Conservation (phyloP, 1,284 basidiomycete genomes). For the Ustilago cynodontis region DNA sequence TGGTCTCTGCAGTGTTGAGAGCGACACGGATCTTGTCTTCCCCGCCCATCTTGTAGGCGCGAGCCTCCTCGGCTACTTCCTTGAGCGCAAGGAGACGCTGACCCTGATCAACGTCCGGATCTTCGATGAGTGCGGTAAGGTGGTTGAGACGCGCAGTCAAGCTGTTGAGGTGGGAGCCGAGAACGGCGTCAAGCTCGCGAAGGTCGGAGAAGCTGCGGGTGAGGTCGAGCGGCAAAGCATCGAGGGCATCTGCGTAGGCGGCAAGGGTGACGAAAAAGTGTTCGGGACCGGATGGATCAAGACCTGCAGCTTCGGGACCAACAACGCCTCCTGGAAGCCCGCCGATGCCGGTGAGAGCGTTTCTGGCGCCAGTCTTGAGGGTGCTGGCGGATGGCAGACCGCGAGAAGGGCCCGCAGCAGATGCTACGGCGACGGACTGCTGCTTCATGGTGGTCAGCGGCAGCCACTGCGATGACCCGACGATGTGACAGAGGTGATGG, state of each 20-base stretch:
- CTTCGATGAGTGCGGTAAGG: constrained; percentile 71
- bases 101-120: constrained; percentile 77
- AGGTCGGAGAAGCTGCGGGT: constrained; percentile 94
- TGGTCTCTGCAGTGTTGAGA: constrained; percentile 88
- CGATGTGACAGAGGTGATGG: not conserved
- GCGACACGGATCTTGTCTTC: constrained; percentile 99
- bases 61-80: constrained; percentile 93
- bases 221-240: constrained; percentile 91
- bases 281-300: constrained; percentile 47
- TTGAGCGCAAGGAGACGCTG: constrained; percentile 87
- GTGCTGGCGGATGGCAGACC: constrained; percentile 18
- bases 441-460: constrained; percentile 22
- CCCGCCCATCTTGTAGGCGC: constrained; percentile 89
- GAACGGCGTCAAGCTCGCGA: constrained; percentile 95
- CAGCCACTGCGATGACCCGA: not conserved
- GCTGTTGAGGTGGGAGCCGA: constrained; percentile 74
- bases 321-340: constrained; percentile 47
- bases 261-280: constrained; percentile 64
- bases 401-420: constrained; percentile 32
- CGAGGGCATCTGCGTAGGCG: constrained; percentile 80
- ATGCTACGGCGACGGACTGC: constrained; percentile 22
- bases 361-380: constrained; percentile 18
- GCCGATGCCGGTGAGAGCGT: constrained; percentile 27
- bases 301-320: constrained; percentile 46
- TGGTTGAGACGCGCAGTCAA: constrained; percentile 63